These are phyloP conservation scores for Anacardium occidentale DNA, from an alignment of 345 rosid genomes.

Conservation along the genomic window DNA sequence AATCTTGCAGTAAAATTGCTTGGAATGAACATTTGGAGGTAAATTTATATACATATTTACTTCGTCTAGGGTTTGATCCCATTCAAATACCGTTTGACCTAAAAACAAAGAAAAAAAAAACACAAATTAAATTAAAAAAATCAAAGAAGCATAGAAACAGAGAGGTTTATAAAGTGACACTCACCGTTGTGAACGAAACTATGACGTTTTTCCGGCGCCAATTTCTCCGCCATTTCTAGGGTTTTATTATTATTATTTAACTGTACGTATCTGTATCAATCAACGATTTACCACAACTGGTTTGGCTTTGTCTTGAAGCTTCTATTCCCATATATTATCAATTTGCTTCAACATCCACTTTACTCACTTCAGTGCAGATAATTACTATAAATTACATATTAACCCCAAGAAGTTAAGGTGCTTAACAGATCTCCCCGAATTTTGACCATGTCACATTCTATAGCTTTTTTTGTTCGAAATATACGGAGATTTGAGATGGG, in stretches of 20 bases:
- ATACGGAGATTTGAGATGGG: too few relatives aligned
- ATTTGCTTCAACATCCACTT: neutral
- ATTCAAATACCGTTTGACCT: slow-evolving; percentile 82
- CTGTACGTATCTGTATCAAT: too few relatives aligned
- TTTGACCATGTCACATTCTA: too few relatives aligned
- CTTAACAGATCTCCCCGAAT: neutral
- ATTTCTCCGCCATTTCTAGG: slow-evolving; percentile 52
- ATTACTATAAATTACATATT: neutral
- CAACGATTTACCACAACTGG: slow-evolving; percentile 6
- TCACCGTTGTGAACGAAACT: slow-evolving; percentile 48
- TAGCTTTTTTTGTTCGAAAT: too few relatives aligned
- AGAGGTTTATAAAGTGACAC: neutral
- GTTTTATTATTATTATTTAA: too few relatives aligned
- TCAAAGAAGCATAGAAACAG: neutral
- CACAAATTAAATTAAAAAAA: neutral
- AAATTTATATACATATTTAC: slow-evolving; percentile 70
- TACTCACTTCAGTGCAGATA: neutral
- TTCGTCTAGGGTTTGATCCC: slow-evolving; percentile 96
- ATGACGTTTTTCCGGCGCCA: slow-evolving; percentile 69
- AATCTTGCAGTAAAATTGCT: slow-evolving; percentile 81
- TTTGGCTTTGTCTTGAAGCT: slow-evolving; percentile 16
- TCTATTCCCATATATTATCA: neutral
- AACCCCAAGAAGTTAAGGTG: neutral
- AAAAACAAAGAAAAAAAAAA: neutral
- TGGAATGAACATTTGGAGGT: slow-evolving; percentile 66